Evolutionary conservation across 371 early-diverging fungal species (phyloP), one percentile per base, ranked within the genome.

Genomic region (Haplosporangium sp.): DNA sequence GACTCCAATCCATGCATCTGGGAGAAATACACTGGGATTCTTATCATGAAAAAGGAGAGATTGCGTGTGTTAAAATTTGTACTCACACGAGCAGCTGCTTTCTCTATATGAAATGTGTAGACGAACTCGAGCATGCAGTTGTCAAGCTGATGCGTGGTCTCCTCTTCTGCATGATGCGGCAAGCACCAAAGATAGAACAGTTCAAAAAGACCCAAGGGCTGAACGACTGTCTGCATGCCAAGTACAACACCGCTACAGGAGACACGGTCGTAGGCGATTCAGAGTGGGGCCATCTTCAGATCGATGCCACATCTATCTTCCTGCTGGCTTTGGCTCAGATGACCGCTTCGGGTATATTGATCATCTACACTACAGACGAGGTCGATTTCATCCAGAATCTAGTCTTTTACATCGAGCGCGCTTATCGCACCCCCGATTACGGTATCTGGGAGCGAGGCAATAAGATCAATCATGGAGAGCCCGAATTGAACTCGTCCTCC

Each of bases 361-460:
- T 96, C 61, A 86, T 96, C 42, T 95, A 86, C 67, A 94, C 94
- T 1, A 85, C 89, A 59, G 96, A 96, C 70, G 96, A 96, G 74
- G 96, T 96, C 7, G 89, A 95, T 55, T 96, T 96, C 81, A 80
- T 96, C 37, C 96, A 96, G 72, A 96, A 96, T 70, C 79, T 96
- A 52, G 94, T 94, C 10, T 96, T 93, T 66, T 96, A 96, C 75
- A 92, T 96, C 55, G 96, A 96, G 81, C 86, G 94, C 80, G 83
- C 83, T 0, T 83, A 83, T 50, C 79, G 83, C 55, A 95, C 95
- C 0, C 95, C 95, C 5, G 96, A 96, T 65, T 95, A 92, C 79
- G 95, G 95, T 53, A 92, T 94, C 59, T 95, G 96, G 96, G 96
- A 96, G 74, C 85, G 96, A 47, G 96, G 96, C 56, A 92, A 95